Percentiles rank a stretch among this genome's conserved stretches.
phyloP scores from a whole-genome alignment of 768 basidiomycete genomes.

The Amanita rimosa region DNA sequence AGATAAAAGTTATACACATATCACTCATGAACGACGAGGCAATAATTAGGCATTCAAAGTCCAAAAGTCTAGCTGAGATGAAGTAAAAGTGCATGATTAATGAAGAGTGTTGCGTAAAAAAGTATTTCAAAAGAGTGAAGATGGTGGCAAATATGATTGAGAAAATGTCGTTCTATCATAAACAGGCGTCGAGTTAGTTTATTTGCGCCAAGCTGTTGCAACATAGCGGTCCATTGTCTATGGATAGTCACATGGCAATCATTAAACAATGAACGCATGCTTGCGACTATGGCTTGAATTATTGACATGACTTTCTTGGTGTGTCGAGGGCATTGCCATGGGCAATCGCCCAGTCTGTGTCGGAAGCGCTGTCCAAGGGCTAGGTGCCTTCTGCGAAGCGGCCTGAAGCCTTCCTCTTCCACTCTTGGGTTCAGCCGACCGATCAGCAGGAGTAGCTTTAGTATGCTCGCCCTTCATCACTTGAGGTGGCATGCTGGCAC shows the following conservation, averaged over 20 bases:
- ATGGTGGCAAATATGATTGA: not conserved
- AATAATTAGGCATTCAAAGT: not conserved
- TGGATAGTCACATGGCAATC: not conserved
- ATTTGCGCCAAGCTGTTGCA: not conserved
- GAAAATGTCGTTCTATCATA: not conserved
- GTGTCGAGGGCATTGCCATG: slow-evolving; percentile 15
- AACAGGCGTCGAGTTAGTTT: not conserved
- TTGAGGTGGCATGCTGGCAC: slow-evolving; percentile 3
- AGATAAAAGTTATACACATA: not conserved
- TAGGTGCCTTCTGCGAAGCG: slow-evolving; percentile 17
- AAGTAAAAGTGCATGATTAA: not conserved
- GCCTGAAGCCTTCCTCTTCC: slow-evolving; percentile 17
- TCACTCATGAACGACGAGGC: not conserved
- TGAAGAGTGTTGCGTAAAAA: not conserved
- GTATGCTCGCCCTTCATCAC: not conserved
- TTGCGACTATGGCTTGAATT: not conserved
- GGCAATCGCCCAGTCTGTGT: slow-evolving; percentile 19
- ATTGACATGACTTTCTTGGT: not conserved
- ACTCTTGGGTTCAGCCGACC: slow-evolving; percentile 1
- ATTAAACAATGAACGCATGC: not conserved
- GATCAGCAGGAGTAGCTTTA: slow-evolving; percentile 5
- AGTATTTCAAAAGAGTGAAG: not conserved
- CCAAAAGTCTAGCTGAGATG: not conserved
- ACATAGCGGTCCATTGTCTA: not conserved
- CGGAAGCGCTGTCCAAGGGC: slow-evolving; percentile 33